These are phyloP conservation scores for Pisolithus thermaeus DNA, from an alignment of 1,284 basidiomycete species.

Conservation along the genomic window DNA sequence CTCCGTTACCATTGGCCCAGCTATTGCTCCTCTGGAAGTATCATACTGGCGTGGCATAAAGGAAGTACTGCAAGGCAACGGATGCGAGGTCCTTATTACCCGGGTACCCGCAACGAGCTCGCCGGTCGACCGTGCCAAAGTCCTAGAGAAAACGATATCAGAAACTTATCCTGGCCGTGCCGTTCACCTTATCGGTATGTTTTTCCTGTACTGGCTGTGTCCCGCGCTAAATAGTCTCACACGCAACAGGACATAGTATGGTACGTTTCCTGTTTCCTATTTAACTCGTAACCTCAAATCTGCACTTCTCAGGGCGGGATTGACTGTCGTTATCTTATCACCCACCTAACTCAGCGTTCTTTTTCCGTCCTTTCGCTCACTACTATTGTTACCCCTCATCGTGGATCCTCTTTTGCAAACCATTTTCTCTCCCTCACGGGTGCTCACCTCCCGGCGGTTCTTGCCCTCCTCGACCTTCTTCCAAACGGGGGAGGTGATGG, in stretches of 20 bases:
- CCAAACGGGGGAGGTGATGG: constrained; percentile 84
- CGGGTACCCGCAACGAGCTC: constrained; percentile 88
- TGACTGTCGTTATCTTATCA: constrained; percentile 84
- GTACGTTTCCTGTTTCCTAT: constrained; percentile 33
- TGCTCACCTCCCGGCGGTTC: constrained; percentile 54
- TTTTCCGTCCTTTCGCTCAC: constrained; percentile 78
- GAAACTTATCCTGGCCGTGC: constrained; percentile 73
- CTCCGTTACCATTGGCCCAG: constrained; percentile 63
- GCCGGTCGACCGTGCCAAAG: constrained; percentile 80
- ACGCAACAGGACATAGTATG: constrained; percentile 78
- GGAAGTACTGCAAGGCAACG: constrained; percentile 83
- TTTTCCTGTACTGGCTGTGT: constrained; percentile 3
- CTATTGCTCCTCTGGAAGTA: constrained; percentile 78
- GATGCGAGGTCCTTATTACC: constrained; percentile 87
- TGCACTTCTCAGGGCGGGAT: constrained; percentile 68
- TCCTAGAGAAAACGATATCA: constrained; percentile 77
- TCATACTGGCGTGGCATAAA: constrained; percentile 94
- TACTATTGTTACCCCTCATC: constrained; percentile 91
- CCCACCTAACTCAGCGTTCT: constrained; percentile 59
- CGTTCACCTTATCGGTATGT: constrained; percentile 80
- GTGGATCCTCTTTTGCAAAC: constrained; percentile 90
- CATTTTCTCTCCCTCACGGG: constrained; percentile 84
- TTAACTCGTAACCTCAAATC: constrained; percentile 6
- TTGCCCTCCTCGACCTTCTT: constrained; percentile 69
- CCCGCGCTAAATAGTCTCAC: neutral